These are phyloP conservation scores for Fremontodendron californicum DNA, from an alignment of 345 rosid genomes.

Conservation along the genomic window DNA sequence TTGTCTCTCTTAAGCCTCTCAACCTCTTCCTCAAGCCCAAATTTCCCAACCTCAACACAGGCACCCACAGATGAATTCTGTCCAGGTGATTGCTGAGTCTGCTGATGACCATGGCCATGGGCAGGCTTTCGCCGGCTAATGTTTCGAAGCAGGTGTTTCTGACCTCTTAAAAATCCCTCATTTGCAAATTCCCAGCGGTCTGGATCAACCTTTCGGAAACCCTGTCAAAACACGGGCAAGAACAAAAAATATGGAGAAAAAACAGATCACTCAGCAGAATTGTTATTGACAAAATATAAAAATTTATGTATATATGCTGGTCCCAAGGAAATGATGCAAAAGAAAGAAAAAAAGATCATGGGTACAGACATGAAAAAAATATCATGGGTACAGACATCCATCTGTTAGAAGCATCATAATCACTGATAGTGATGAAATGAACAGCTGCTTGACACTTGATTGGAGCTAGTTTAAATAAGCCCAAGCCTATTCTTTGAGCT, in stretches of 20 bases:
- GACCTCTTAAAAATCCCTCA: conserved; percentile 91
- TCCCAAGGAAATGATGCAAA: background rate
- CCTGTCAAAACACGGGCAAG: conserved; percentile 39
- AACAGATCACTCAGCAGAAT: background rate
- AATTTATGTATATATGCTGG: no score
- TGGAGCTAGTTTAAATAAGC: background rate
- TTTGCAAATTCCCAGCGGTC: conserved; percentile 96
- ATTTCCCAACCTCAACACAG: conserved; percentile 97
- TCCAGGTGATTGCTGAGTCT: conserved; percentile 52
- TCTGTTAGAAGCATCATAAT: background rate
- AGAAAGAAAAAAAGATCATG: background rate
- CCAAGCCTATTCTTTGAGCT: background rate
- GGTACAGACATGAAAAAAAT: no score
- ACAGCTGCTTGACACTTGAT: background rate
- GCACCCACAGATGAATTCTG: conserved; percentile 70
- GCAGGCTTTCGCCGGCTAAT: conserved; percentile 85
- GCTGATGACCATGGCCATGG: conserved; percentile 61
- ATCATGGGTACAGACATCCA: background rate
- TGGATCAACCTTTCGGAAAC: conserved; percentile 92
- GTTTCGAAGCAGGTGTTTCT: conserved; percentile 70
- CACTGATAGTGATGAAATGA: background rate
- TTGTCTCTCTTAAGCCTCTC: conserved; percentile 97
- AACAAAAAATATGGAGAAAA: background rate
- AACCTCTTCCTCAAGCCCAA: conserved; percentile 95
- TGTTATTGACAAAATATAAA: background rate